phyloP scores from a whole-genome alignment of 148 eudicot genomes.

The Euryodendron excelsum region DNA sequence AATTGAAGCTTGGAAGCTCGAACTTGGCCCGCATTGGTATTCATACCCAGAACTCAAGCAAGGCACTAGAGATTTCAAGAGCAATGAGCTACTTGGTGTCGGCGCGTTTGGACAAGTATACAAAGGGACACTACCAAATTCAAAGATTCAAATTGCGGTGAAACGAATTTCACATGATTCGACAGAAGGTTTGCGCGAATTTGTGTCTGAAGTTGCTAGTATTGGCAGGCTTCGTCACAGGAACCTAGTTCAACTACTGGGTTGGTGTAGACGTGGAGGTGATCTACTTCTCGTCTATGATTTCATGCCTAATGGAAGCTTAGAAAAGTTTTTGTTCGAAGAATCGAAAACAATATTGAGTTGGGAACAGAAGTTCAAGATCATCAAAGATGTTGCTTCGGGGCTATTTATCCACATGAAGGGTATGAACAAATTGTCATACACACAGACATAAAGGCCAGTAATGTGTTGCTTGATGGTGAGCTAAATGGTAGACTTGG shows the following conservation, averaged over 20 bases:
- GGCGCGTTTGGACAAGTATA: neutral
- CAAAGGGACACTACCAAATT: neutral
- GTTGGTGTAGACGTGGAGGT: neutral
- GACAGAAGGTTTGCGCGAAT: neutral
- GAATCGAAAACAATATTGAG: neutral
- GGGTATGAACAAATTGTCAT: neutral
- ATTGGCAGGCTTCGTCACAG: neutral
- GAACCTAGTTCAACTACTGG: neutral
- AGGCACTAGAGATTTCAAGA: neutral
- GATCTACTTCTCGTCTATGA: constrained; percentile 8
- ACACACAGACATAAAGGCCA: too few species aligned
- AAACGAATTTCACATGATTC: neutral
- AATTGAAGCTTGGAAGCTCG: neutral
- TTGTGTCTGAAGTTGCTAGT: too few species aligned
- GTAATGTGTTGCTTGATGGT: neutral
- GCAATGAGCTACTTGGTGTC: neutral
- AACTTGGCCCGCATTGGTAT: neutral
- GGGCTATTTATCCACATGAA: constrained; percentile 2
- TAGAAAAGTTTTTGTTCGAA: neutral
- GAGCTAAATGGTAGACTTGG: neutral
- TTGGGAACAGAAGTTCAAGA: neutral
- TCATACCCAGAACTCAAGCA: neutral
- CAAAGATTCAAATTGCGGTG: neutral
- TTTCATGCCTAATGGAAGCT: constrained; percentile 10
- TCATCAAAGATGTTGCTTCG: constrained; percentile 1